Conservation (phyloP, 805 yeast genomes). For the Kuraishia hungarica region DNA sequence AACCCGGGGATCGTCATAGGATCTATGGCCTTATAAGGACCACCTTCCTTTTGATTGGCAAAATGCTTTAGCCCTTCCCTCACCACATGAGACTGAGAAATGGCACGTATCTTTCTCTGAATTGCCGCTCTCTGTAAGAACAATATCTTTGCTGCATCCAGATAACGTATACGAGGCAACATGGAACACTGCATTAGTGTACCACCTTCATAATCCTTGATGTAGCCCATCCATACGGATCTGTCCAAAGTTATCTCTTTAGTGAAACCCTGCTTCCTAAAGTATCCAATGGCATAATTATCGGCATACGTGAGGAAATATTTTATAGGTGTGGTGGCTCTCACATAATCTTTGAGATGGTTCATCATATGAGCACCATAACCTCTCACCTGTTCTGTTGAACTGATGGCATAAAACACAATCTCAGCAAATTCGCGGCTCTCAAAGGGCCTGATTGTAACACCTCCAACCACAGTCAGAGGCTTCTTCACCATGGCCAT, state of each 20-base stretch:
- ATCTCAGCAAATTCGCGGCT: conserved; percentile 91
- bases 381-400: conserved; percentile 96
- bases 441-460: conserved; percentile 91
- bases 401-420: conserved; percentile 95
- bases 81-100: conserved; percentile 72
- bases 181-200: conserved; percentile 95
- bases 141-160: conserved; percentile 81
- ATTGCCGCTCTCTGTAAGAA: conserved; percentile 89
- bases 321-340: conserved; percentile 76
- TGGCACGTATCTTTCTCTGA: conserved; percentile 68
- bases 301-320: conserved; percentile 95
- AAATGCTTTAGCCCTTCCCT: conserved; percentile 77
- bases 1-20: conserved; percentile 87
- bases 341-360: conserved; percentile 91
- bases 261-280: conserved; percentile 96
- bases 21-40: conserved; percentile 41
- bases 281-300: conserved; percentile 97
- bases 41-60: conserved; percentile 27
- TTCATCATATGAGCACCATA: conserved; percentile 99
- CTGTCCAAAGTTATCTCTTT: conserved; percentile 86
- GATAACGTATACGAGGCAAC: conserved; percentile 81
- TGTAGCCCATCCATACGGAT: conserved; percentile 94
- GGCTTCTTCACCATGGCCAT: conserved; percentile 95
- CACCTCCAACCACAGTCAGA: conserved; percentile 94
- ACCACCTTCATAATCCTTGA: conserved; percentile 98